phyloP scores from a whole-genome alignment of 805 yeast species.

The Candida quercuum region DNA sequence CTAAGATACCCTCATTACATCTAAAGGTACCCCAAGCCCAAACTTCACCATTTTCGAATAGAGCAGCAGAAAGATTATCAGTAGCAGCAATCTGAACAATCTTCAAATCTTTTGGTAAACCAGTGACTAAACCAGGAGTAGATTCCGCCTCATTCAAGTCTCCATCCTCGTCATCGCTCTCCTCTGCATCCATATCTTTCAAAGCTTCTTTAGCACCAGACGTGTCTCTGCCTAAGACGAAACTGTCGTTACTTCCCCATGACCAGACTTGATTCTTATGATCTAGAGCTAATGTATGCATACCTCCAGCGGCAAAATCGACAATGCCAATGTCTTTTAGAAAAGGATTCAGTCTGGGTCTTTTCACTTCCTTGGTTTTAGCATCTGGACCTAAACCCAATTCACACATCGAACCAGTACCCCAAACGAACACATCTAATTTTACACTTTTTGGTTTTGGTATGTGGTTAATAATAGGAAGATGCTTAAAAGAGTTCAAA shows the following conservation, averaged over 20 bases:
- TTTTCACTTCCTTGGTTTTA: slow-evolving; percentile 85
- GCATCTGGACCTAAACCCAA: slow-evolving; percentile 96
- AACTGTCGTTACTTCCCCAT: slow-evolving; percentile 96
- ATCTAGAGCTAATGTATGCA: slow-evolving; percentile 86
- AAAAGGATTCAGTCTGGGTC: slow-evolving; percentile 88
- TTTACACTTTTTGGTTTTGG: slow-evolving; percentile 22
- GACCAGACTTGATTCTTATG: slow-evolving; percentile 81
- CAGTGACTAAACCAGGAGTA: slow-evolving; percentile 76
- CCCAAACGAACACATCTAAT: slow-evolving; percentile 87
- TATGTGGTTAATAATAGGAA: slow-evolving; percentile 24
- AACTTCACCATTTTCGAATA: slow-evolving; percentile 78
- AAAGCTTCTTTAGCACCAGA: slow-evolving; percentile 57
- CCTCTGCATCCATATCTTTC: slow-evolving; percentile 60
- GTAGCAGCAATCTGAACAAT: slow-evolving; percentile 86
- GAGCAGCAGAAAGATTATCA: slow-evolving; percentile 81
- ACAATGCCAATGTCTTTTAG: slow-evolving; percentile 70
- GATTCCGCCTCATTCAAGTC: slow-evolving; percentile 86
- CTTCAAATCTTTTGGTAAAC: slow-evolving; percentile 50
- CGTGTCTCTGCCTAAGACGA: slow-evolving; percentile 86
- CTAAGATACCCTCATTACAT: slow-evolving; percentile 86
- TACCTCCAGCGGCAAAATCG: slow-evolving; percentile 92
- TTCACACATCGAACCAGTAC: slow-evolving; percentile 96
- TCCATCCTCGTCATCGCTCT: slow-evolving; percentile 60
- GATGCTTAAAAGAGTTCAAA: slow-evolving; percentile 20
- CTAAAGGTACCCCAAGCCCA: slow-evolving; percentile 98